Evolutionary conservation across 23 red algal species (phyloP), one percentile per base, ranked within the genome.

Genomic region (Rhodosorus marinus): DNA sequence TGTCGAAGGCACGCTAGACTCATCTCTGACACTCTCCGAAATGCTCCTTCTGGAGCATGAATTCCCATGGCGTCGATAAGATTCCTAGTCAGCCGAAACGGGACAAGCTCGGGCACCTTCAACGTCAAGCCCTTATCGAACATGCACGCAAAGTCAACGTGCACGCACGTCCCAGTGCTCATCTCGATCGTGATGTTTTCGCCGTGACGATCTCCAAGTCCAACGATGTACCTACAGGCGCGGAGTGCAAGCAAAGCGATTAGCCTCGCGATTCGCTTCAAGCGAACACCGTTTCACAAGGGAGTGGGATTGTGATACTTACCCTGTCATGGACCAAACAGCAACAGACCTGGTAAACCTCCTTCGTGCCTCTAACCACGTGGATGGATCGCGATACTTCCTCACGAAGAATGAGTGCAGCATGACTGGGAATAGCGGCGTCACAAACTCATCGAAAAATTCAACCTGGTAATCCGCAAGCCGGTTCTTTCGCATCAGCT

Each of bases 81-180:
- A 55, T 98, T 98, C 7, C 29, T 66, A 26, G 90, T 98, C 23
- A 98, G 72, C 35, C 90, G 90, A 35, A 98, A 98, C 33, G 90
- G 90, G 40, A 98, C 78, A 9, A 79, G 48, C 62, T 98, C 90
- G 14, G 90, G 90, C 9, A 98, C 79, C 34, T 59, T 70, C 24
- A 98, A 68, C 11, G 71, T 72, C 50, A 55, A 50, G 11, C 90
- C 90, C 76, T 85, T 79, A 6, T 98, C 90, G 60, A 98, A 98
- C 26, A 98, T 52, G 50, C 74, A 80, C 32, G 77, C 90, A 74
- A 98, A 98, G 62, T 98, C 90, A 48, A 98, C 90, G 21, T 98
- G 90, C 41, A 98, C 81, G 35, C 90, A 98, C 38, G 72, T 47
- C 4, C 90, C 90, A 19, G 49, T 79, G 33, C 62, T 64, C 41